phyloP scores from a whole-genome alignment of 1,284 basidiomycete species.

The Marasmius tenuissimus region DNA sequence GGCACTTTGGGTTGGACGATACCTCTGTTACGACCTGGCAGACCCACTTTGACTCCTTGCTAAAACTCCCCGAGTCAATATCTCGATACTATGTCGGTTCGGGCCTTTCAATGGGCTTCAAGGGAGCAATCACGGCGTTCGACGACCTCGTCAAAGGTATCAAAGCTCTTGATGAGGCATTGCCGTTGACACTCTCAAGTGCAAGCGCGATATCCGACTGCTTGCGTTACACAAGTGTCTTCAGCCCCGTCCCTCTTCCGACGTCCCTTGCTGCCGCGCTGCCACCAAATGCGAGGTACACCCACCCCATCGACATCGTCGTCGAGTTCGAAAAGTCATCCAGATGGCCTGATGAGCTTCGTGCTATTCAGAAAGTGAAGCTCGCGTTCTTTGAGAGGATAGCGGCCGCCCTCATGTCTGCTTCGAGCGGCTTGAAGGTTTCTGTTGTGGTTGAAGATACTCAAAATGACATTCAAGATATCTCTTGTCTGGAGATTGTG shows the following conservation, averaged over 20 bases:
- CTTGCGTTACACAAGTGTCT: constrained; percentile 83
- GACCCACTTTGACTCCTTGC: constrained; percentile 60
- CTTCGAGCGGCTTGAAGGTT: constrained; percentile 52
- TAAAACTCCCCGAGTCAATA: constrained; percentile 65
- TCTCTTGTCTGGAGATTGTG: constrained; percentile 75
- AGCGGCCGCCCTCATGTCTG: constrained; percentile 60
- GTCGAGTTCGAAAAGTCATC: constrained; percentile 91
- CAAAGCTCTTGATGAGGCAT: constrained; percentile 73
- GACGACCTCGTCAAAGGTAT: constrained; percentile 79
- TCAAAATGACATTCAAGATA: constrained; percentile 66
- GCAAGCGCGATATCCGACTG: constrained; percentile 74
- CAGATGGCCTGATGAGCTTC: constrained; percentile 94
- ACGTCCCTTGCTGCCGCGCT: constrained; percentile 43
- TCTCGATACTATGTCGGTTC: constrained; percentile 48
- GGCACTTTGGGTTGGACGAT: constrained; percentile 69
- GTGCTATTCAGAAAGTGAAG: constrained; percentile 93
- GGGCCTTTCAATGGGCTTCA: constrained; percentile 65
- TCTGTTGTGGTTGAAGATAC: constrained; percentile 57
- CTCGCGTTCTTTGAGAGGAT: constrained; percentile 87
- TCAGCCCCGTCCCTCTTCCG: constrained; percentile 67
- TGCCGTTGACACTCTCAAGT: constrained; percentile 82
- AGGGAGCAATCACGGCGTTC: constrained; percentile 77
- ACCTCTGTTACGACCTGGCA: constrained; percentile 60
- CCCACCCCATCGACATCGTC: constrained; percentile 71
- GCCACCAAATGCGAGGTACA: constrained; percentile 60